Percentiles rank a stretch among this genome's conserved stretches.
phyloP scores from a whole-genome alignment of 495 filamentous ascomycete genomes.

The Amphirosellinia nigrospora region DNA sequence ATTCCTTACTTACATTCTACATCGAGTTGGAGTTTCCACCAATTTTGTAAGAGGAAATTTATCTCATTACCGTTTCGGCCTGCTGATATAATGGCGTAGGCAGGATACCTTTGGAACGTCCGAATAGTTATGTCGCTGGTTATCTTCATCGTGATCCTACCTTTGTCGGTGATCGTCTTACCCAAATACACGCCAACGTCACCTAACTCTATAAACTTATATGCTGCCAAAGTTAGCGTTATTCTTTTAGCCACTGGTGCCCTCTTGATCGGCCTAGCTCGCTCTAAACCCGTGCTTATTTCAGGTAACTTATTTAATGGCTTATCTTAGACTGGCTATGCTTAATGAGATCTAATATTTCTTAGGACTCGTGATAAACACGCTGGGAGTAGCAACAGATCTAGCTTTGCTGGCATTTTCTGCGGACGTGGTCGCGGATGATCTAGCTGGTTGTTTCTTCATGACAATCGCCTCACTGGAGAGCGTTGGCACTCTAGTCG shows the following conservation, averaged over 20 bases:
- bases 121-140: slow-evolving; percentile 10
- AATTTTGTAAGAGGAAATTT: not conserved
- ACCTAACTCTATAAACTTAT: not conserved
- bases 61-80: not conserved
- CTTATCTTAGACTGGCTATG: no score
- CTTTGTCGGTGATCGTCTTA: not conserved
- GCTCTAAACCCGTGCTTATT: not conserved
- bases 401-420: slow-evolving; percentile 2
- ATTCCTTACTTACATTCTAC: slow-evolving; percentile 15
- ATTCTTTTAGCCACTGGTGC: not conserved
- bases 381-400: slow-evolving; percentile 4
- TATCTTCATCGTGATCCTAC: not conserved
- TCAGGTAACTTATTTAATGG: not conserved
- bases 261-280: not conserved
- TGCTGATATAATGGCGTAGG: not conserved
- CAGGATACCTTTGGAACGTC: not conserved
- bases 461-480: slow-evolving; percentile 1
- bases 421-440: not conserved
- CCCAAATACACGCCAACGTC: not conserved
- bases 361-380: slow-evolving; percentile 5
- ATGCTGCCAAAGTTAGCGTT: not conserved
- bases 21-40: not conserved
- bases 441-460: not conserved
- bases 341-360: not conserved
- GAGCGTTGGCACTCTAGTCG: not conserved